Base-by-base conservation (phyloP, 768 basidiomycete species). In the Tephrocybe sp. region DNA sequence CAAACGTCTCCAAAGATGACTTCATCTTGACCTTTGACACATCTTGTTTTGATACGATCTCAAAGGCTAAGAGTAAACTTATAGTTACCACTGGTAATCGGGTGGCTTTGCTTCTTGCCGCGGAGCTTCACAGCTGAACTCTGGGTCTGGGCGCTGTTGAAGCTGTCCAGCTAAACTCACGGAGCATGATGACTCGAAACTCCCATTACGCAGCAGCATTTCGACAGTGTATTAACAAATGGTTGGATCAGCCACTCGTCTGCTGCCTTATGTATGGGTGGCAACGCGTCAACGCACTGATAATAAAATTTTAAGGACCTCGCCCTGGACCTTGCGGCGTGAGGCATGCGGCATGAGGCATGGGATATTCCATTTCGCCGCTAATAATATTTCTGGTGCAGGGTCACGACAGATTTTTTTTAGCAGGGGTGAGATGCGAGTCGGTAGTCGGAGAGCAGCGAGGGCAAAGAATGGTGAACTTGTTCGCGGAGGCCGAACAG, bases 11-110 rank as follows among this genome's bases (percentile, higher is more conserved):
- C 38, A 31, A 23, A 32, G 22, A 51, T 33, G 50, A 46, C 49
- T 39, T 46, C 40, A 47, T 42, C 13, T 47, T 32, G 40, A 48
- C 40, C 17, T 32, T 50, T 48, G 39, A 48, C 50, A 22, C 51
- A 48, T 49, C 38, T 34, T 35, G n/a, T 5, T 16, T 14, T 30
- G 35, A 19, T 39, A 31, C n/a, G 17, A 53, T 23, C 30, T 17
- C 17, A 10, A 32, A 16, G 19, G 26, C 26, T 7, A 26, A 26
- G 26, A 26, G 26, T 26, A 26, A 26, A 7, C 26, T 26, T 35
- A 44, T 20, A 43, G 30, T 31, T 32, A 33, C 32, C 23, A 20
- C 26, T 54, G 19, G 33, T 41, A 26, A 14, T 14, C 41, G 33
- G 34, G 8, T 22, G 19, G 17, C 11, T 19, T 31, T 42, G 13